Evolutionary conservation across 176 grass and related monocot species (phyloP).

Genomic region (Typha latifolia): DNA sequence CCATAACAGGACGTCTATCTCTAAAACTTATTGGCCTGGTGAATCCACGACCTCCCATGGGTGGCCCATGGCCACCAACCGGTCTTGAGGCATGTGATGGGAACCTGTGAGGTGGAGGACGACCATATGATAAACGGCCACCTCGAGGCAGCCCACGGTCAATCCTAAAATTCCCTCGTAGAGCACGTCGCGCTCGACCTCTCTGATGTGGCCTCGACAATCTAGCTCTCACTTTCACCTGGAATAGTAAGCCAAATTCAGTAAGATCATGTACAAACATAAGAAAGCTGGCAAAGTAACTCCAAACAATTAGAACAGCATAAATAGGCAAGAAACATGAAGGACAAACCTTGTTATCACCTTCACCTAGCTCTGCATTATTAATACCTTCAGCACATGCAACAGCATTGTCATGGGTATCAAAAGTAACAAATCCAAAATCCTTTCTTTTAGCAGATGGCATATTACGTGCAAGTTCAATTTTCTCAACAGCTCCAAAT

Average conservation of each 20-base stretch:
- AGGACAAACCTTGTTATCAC: conserved; percentile 54
- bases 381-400: conserved; percentile 65
- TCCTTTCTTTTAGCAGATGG: conserved; percentile 84
- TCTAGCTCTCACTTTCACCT: conserved; percentile 83
- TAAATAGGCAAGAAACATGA: neutral
- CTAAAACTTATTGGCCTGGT: conserved; percentile 58
- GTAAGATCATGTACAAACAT: neutral
- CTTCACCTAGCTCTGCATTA: conserved; percentile 58
- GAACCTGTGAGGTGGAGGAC: conserved; percentile 28
- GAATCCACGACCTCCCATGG: conserved; percentile 41
- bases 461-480: conserved; percentile 96
- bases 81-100: conserved; percentile 30
- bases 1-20: conserved; percentile 54
- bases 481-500: conserved; percentile 77
- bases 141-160: conserved; percentile 39
- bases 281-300: conserved; percentile 11
- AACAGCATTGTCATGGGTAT: conserved; percentile 81
- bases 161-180: conserved; percentile 74
- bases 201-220: conserved; percentile 70
- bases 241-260: conserved; percentile 2
- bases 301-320: too few relatives aligned
- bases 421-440: conserved; percentile 99
- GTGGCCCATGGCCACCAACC: conserved; percentile 29
- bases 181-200: conserved; percentile 59
- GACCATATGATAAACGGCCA: conserved; percentile 39